These are phyloP conservation scores for Hibiscus mutabilis DNA, from an alignment of 345 rosid species.

Conservation along the genomic window DNA sequence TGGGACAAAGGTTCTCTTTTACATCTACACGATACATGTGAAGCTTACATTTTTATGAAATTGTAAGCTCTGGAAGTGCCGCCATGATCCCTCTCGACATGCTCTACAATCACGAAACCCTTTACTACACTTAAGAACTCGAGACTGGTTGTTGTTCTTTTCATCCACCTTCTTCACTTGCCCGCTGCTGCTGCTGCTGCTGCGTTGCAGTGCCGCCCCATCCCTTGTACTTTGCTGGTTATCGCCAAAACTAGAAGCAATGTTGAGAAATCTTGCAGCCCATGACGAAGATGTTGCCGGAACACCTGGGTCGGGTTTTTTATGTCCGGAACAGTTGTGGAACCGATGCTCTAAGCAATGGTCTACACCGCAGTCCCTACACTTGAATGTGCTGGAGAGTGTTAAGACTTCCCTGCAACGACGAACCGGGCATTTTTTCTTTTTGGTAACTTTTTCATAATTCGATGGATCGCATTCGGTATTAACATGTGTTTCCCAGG, in stretches of 20 bases:
- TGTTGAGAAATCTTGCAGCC: constrained; percentile 43
- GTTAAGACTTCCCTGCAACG: background rate
- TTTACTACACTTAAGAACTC: constrained; percentile 57
- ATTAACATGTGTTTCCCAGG: background rate
- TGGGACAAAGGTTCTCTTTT: no score
- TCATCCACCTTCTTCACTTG: constrained; percentile 52
- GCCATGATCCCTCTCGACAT: constrained; percentile 83
- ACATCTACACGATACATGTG: no score
- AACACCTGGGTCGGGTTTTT: background rate
- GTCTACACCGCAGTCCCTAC: background rate
- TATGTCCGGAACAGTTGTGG: background rate
- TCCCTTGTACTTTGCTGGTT: constrained; percentile 39
- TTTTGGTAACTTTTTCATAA: background rate
- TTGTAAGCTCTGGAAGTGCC: constrained; percentile 60
- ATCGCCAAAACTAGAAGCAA: constrained; percentile 76
- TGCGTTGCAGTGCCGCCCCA: constrained; percentile 5
- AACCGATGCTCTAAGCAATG: background rate
- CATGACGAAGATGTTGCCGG: constrained; percentile 29
- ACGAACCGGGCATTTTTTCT: background rate
- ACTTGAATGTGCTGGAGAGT: background rate
- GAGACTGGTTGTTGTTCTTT: constrained; percentile 30
- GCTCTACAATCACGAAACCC: constrained; percentile 89
- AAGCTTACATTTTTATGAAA: no score
- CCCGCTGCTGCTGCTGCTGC: constrained; percentile 3
- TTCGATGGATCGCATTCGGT: background rate